Conservation (phyloP, 768 basidiomycete genomes). For the Phylloporus scabripes region DNA sequence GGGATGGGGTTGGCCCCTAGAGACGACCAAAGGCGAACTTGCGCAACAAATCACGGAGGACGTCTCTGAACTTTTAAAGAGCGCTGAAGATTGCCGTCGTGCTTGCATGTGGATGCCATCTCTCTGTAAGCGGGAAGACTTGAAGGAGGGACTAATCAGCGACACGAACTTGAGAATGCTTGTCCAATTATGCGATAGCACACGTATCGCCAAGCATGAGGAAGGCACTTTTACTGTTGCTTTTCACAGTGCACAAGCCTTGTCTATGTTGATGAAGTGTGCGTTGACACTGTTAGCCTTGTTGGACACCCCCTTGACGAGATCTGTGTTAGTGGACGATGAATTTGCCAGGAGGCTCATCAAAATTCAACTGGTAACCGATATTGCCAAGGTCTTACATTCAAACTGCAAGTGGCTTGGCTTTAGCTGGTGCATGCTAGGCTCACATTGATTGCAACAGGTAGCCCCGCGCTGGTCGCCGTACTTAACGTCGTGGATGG, state of each 20-base stretch:
- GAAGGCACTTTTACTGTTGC: conserved; percentile 17
- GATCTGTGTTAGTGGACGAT: conserved; percentile 9
- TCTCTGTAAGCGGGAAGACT: conserved; percentile 18
- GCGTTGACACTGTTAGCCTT: not conserved
- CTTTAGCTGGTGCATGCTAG: not conserved
- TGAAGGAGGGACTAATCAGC: conserved; percentile 12
- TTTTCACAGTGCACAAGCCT: conserved; percentile 25
- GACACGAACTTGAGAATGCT: conserved; percentile 17
- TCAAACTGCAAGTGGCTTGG: conserved; percentile 11
- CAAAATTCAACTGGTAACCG: conserved; percentile 12
- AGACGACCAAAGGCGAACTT: conserved; percentile 1
- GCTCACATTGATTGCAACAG: conserved; percentile 11
- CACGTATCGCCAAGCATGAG: conserved; percentile 1
- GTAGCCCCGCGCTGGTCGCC: conserved; percentile 18
- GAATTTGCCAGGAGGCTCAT: conserved; percentile 13
- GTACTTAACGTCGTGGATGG: conserved; percentile 17
- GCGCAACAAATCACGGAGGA: conserved; percentile 5
- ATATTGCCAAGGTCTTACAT: conserved; percentile 13
- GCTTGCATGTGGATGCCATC: conserved; percentile 27
- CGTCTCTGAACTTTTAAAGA: conserved; percentile 14
- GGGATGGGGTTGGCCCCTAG: conserved; percentile 16
- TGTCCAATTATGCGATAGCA: conserved; percentile 16
- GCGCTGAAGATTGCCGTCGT: conserved; percentile 8
- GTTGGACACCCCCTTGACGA: not conserved
- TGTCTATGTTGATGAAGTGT: conserved; percentile 24